Base-by-base conservation (phyloP, 2,329 filamentous ascomycete genomes). In the Colletotrichum spaethianum region DNA sequence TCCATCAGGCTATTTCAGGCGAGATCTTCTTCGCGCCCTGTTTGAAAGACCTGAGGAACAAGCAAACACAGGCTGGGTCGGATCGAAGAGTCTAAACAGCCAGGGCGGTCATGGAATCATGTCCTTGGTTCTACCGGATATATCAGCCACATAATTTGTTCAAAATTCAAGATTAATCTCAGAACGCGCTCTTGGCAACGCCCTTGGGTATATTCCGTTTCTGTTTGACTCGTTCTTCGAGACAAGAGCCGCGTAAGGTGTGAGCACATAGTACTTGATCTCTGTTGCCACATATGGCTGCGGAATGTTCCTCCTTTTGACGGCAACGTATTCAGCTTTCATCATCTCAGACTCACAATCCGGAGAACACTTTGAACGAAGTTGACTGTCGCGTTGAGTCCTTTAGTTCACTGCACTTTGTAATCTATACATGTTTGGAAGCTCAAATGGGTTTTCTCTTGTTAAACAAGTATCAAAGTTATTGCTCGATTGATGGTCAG, bases 1-100 rank as follows among this genome's bases (percentile, higher is more conserved):
- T 82, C 4, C 79, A 78, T n/a, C 75, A 82, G 62, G 83, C 77
- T 11, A 66, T 80, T 1, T 82, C 79, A 0, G 84, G 84, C 18
- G 82, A 85, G 46, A 83, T 87, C 74, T 85, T 86, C 75, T 80
- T 83, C 63, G 85, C 84, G 0, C 84, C 85, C 1, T 86, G 85
- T 64, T 74, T 86, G 52, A 82, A 82, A 70, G 78, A 83, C 36
- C 31, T 83, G 3, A 75, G 78, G 46, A 79, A 80, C 48, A 83
- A 83, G 72, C 76, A 80, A 12, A 73, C 77, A 40, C 74, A 74
- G 50, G 75, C 68, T 4, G 76, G 76, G 9, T 73, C 71, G 20
- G 77, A 81, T 42, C 77, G 78, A 63, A 72, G 74, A 57, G 79
- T 80, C 28, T 53, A 11, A 59, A 23, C 36, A 59, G 36, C 55